phyloP scores from a whole-genome alignment of 257 asterid species.

The Penstemon eatonii region DNA sequence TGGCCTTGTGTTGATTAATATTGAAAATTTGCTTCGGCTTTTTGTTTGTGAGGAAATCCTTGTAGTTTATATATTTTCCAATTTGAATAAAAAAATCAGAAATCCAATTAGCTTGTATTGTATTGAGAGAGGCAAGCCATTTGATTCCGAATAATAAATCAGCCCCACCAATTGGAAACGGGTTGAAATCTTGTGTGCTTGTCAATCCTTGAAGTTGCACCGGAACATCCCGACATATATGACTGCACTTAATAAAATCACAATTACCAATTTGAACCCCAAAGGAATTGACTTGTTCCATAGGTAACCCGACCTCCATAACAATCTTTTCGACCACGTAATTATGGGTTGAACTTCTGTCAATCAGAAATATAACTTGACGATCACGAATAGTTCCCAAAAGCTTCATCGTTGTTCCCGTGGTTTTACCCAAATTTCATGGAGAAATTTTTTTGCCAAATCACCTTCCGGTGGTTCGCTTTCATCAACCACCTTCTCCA shows the following conservation, averaged over 20 bases:
- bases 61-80: slow-evolving; percentile 12
- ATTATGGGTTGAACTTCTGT: background rate
- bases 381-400: background rate
- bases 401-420: background rate
- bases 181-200: background rate
- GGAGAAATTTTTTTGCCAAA: background rate
- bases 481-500: background rate
- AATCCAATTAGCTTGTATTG: slow-evolving; percentile 26
- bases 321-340: background rate
- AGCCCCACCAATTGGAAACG: slow-evolving; percentile 5
- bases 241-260: background rate
- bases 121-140: slow-evolving; percentile 20
- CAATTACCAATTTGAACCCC: background rate
- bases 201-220: background rate
- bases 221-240: background rate
- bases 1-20: too few relatives aligned
- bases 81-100: slow-evolving; percentile 8
- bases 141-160: slow-evolving; percentile 19
- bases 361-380: background rate
- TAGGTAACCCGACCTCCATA: background rate
- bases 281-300: background rate
- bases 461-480: background rate
- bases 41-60: background rate
- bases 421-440: background rate
- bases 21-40: too few relatives aligned